Base-by-base conservation (phyloP, 2,329 filamentous ascomycete genomes). In the Lecanicillium sp. region DNA sequence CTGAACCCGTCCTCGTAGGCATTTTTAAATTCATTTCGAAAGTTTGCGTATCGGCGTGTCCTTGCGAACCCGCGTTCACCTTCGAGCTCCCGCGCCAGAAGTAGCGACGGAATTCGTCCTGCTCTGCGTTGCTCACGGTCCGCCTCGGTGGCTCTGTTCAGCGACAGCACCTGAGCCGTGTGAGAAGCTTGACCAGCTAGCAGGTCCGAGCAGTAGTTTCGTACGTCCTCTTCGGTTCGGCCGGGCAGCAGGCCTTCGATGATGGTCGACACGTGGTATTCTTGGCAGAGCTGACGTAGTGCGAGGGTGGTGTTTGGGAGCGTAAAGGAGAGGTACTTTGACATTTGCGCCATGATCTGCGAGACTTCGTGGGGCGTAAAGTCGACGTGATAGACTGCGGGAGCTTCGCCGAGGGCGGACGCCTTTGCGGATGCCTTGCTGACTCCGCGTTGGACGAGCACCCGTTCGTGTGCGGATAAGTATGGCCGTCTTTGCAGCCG, bases 1-100 rank as follows among this genome's bases (percentile, higher is more conserved):
- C 66, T 60, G 4, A 81, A 46, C 2, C 57, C 59, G 41, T 81
- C 77, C 46, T 81, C 77, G 5, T 59, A 56, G 17, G 59, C 54
- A 28, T 59, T 66, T 17, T 52, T 60, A 29, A 73, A 63, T 28
- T 67, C 62, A 27, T 65, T 65, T 15, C 58, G 58, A 27, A 74
- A 68, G 44, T 73, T 68, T 14, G 61, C 46, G 4, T 64, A 65
- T 12, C 53, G 51, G 4, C 66, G 58, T 43, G 58, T 64, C 3
- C 58, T 56, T 1, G 65, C 65, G 27, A 69, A 62, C 1, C 61
- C 59, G 10, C 58, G 55, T 29, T 66, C 65, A 0, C 73, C 72
- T 3, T 60, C 56, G 3, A 74, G 53, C 48, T 75, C 71, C 9
- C 74, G 63, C 1, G 69, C 64, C 3, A 74, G 49, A 0, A 77